phyloP scores from a whole-genome alignment of 768 basidiomycete genomes.

The Suillus placidus region DNA sequence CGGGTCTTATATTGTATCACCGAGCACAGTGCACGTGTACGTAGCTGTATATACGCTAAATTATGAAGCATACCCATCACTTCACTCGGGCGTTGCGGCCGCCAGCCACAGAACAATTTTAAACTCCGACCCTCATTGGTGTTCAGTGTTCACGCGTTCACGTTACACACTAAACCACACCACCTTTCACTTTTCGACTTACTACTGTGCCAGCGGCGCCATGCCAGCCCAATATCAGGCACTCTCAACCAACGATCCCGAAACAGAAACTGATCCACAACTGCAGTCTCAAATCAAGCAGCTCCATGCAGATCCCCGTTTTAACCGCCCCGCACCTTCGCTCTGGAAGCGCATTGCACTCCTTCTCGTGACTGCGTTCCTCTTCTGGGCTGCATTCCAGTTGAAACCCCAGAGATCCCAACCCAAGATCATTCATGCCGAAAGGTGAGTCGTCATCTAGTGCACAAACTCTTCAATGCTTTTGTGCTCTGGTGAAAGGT shows the following conservation, averaged over 20 bases:
- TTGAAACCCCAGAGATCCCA: conserved; percentile 31
- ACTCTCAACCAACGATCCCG: conserved; percentile 1
- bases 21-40: background rate
- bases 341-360: conserved; percentile 50
- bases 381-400: conserved; percentile 49
- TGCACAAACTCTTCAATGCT: background rate
- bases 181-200: background rate
- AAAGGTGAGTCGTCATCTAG: conserved; percentile 48
- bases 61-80: background rate
- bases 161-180: background rate
- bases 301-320: conserved; percentile 32
- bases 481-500: background rate
- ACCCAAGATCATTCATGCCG: conserved; percentile 60
- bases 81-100: background rate
- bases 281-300: conserved; percentile 5
- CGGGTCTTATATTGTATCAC: background rate
- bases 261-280: conserved; percentile 1
- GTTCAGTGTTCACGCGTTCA: background rate
- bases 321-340: conserved; percentile 43
- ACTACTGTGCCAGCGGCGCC: background rate
- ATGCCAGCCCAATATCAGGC: conserved; percentile 2
- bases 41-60: background rate
- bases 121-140: background rate
- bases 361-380: conserved; percentile 40
- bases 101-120: background rate